Evolutionary conservation across 2,329 filamentous ascomycete genomes (phyloP).

Genomic region (Hymenoscyphus infarciens): DNA sequence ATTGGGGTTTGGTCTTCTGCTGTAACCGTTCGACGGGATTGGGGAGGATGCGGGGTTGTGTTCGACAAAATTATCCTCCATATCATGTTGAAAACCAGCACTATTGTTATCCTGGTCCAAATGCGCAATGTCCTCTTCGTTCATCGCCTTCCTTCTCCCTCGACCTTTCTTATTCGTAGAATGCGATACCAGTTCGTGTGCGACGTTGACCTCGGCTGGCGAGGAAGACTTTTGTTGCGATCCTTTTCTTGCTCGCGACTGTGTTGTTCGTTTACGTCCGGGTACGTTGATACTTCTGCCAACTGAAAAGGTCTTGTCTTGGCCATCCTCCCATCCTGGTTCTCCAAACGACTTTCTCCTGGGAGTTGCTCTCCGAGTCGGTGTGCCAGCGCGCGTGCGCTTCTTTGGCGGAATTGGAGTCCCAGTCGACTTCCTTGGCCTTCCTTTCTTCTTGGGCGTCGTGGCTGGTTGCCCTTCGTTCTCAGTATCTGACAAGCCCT

Average conservation of each 20-base stretch:
- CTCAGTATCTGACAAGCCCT: constrained; percentile 34
- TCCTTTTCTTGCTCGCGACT: constrained; percentile 29
- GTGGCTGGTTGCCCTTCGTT: constrained; percentile 23
- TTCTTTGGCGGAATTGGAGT: constrained; percentile 37
- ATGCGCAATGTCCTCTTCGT: not conserved
- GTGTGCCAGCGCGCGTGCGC: constrained; percentile 25
- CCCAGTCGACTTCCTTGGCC: constrained; percentile 41
- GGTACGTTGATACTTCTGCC: constrained; percentile 24
- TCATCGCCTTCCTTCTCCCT: constrained; percentile 9
- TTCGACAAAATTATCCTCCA: not conserved
- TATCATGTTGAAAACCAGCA: not conserved
- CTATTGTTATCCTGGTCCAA: not conserved
- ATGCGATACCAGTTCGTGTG: constrained; percentile 15
- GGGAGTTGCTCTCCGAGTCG: constrained; percentile 23
- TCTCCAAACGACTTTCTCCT: constrained; percentile 29
- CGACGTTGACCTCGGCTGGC: constrained; percentile 8
- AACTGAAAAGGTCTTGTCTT: constrained; percentile 26
- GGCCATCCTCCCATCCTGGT: constrained; percentile 26
- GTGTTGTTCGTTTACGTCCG: constrained; percentile 28
- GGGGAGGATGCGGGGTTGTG: not conserved
- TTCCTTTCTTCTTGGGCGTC: constrained; percentile 40
- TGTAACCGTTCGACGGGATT: not conserved
- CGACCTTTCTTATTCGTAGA: constrained; percentile 23
- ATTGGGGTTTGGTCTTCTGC: not conserved
- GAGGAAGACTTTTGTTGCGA: constrained; percentile 12